These are phyloP conservation scores for Penicillium vulpinum DNA, from an alignment of 2,329 filamentous ascomycete genomes.

Conservation along the genomic window DNA sequence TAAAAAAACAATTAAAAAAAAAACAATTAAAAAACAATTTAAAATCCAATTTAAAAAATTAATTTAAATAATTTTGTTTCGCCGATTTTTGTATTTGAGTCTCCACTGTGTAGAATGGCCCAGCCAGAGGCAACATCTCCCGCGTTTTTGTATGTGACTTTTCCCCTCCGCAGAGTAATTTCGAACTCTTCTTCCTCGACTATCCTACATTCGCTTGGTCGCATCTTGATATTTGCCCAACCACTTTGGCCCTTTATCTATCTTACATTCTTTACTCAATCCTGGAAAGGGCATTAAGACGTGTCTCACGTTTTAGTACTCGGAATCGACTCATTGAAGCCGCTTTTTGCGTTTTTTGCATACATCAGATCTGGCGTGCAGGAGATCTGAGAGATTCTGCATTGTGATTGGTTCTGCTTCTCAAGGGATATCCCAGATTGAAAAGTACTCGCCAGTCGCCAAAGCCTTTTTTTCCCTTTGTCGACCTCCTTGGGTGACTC, in stretches of 20 bases:
- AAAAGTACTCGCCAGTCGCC: background rate
- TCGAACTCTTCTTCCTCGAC: background rate
- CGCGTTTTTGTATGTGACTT: slow-evolving; percentile 5
- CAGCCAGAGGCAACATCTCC: background rate
- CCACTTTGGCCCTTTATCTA: background rate
- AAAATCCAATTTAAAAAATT: background rate
- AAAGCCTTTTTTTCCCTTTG: slow-evolving; percentile 8
- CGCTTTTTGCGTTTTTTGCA: slow-evolving; percentile 8
- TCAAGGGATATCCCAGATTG: slow-evolving; percentile 4
- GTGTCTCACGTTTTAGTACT: slow-evolving; percentile 13
- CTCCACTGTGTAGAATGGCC: background rate
- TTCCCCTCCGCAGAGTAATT: background rate
- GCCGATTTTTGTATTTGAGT: background rate
- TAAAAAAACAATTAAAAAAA: background rate
- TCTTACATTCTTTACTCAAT: background rate
- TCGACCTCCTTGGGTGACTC: slow-evolving; percentile 6
- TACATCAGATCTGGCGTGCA: slow-evolving; percentile 16
- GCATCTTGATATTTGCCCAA: background rate
- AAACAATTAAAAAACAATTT: background rate
- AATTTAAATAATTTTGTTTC: background rate
- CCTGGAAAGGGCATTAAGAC: slow-evolving; percentile 5
- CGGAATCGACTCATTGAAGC: slow-evolving; percentile 5
- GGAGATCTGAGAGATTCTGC: slow-evolving; percentile 6
- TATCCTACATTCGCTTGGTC: slow-evolving; percentile 2
- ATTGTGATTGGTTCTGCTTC: slow-evolving; percentile 3